Evolutionary conservation across 495 filamentous ascomycete genomes (phyloP).

Genomic region (Echria macrotheca): DNA sequence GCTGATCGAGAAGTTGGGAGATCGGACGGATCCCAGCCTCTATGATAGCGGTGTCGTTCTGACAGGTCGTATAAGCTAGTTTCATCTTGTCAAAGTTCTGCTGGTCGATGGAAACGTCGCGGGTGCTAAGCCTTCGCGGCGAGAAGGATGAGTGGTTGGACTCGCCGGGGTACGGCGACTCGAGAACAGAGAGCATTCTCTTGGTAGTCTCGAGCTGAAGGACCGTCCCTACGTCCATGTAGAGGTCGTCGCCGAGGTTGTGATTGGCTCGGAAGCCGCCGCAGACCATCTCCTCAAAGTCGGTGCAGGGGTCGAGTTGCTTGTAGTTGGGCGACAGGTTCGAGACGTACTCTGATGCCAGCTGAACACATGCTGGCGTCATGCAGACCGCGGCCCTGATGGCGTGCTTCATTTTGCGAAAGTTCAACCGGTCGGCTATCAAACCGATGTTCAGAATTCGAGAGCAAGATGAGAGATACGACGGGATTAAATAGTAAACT

Average conservation of each 20-base stretch:
- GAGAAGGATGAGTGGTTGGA: constrained; percentile 44
- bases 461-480: no score
- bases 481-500: no score
- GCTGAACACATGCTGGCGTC: constrained; percentile 61
- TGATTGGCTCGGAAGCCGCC: constrained; percentile 63
- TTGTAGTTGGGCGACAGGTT: constrained; percentile 59
- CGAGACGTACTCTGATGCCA: constrained; percentile 58
- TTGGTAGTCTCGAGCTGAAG: constrained; percentile 52
- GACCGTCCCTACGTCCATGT: no score
- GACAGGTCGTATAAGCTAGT: constrained; percentile 57
- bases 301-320: constrained; percentile 59
- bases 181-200: constrained; percentile 58
- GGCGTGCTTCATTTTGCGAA: no score
- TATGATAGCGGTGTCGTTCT: constrained; percentile 51
- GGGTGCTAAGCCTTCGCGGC: constrained; percentile 21
- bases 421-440: no score
- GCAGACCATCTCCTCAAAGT: constrained; percentile 64
- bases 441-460: no score
- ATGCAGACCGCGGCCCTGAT: constrained; percentile 46
- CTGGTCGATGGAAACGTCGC: constrained; percentile 37
- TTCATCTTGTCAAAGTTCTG: constrained; percentile 63
- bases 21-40: constrained; percentile 52
- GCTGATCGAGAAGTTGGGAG: constrained; percentile 32
- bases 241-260: no score
- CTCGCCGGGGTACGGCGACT: constrained; percentile 47